Evolutionary conservation across 2,329 filamentous ascomycete species (phyloP).

Genomic region (Fusarium sp.): DNA sequence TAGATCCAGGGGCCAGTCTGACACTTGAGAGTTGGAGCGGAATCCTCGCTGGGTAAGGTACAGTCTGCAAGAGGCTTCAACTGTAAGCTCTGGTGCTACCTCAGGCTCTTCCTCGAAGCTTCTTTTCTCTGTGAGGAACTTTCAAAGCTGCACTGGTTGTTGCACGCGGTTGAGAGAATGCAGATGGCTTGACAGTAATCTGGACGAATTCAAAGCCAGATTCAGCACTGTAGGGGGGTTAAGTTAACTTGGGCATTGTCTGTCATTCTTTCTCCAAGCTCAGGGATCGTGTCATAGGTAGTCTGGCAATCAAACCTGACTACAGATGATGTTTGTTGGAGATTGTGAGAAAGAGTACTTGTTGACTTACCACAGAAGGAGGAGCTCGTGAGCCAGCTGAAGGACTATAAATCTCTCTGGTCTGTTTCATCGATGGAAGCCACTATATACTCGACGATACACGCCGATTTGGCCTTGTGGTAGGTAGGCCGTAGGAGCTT

Average conservation of each 20-base stretch:
- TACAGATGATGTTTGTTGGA: neutral
- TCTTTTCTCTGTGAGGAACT: neutral
- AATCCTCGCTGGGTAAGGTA: neutral
- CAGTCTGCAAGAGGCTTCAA: neutral
- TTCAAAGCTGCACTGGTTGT: neutral
- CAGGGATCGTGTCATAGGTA: neutral
- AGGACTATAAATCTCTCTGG: neutral
- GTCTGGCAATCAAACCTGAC: neutral
- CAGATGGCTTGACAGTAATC: neutral
- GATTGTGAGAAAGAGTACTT: neutral
- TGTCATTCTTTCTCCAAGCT: neutral
- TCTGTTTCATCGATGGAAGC: neutral
- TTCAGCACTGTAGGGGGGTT: neutral
- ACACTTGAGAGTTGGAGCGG: neutral
- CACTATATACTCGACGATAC: neutral
- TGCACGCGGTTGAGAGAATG: too few relatives aligned
- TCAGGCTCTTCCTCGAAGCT: neutral
- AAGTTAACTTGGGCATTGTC: neutral
- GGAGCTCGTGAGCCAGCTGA: neutral
- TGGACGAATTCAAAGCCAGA: neutral
- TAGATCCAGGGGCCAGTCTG: neutral
- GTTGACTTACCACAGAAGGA: neutral
- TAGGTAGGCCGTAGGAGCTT: neutral
- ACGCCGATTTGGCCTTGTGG: neutral
- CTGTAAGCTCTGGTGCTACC: neutral